Evolutionary conservation across 208 protist genomes (phyloP).

Genomic region (Trypanosomatidae sp.): DNA sequence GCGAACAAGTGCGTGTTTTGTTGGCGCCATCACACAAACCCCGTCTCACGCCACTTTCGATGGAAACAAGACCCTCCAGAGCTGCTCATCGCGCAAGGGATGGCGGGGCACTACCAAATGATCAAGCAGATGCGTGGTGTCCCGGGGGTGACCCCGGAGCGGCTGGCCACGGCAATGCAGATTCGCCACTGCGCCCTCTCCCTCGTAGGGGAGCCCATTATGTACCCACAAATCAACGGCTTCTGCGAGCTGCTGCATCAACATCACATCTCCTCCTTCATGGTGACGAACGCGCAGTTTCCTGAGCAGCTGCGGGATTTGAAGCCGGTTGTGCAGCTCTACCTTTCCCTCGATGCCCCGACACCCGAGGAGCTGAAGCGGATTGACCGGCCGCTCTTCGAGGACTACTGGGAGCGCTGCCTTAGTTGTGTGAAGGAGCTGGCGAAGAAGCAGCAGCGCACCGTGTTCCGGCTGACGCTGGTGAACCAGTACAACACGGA

Average conservation of each 20-base stretch:
- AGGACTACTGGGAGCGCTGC: slow-evolving; percentile 96
- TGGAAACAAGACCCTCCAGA: slow-evolving; percentile 93
- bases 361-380: slow-evolving; percentile 89
- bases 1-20: slow-evolving; percentile 98
- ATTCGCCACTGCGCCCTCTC: slow-evolving; percentile 95
- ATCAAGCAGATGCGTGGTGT: slow-evolving; percentile 92
- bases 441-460: slow-evolving; percentile 88
- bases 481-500: slow-evolving; percentile 94
- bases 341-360: slow-evolving; percentile 94
- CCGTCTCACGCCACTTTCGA: slow-evolving; percentile 83
- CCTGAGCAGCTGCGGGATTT: slow-evolving; percentile 79
- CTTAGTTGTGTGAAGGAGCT: slow-evolving; percentile 87
- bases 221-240: slow-evolving; percentile 95
- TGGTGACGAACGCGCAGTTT: slow-evolving; percentile 96
- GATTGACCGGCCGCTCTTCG: slow-evolving; percentile 93
- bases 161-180: slow-evolving; percentile 79
- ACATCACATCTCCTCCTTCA: slow-evolving; percentile 91
- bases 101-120: slow-evolving; percentile 83
- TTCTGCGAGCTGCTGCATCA: slow-evolving; percentile 88
- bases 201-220: slow-evolving; percentile 96
- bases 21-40: slow-evolving; percentile 96
- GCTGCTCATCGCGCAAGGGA: slow-evolving; percentile 70
- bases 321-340: slow-evolving; percentile 93
- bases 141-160: slow-evolving; percentile 88
- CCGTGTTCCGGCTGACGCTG: slow-evolving; percentile 96